Percentiles rank a stretch among this genome's conserved stretches.
Evolutionary conservation across 257 asterid species (phyloP).

Genomic region (Galeopsis tetrahit): DNA sequence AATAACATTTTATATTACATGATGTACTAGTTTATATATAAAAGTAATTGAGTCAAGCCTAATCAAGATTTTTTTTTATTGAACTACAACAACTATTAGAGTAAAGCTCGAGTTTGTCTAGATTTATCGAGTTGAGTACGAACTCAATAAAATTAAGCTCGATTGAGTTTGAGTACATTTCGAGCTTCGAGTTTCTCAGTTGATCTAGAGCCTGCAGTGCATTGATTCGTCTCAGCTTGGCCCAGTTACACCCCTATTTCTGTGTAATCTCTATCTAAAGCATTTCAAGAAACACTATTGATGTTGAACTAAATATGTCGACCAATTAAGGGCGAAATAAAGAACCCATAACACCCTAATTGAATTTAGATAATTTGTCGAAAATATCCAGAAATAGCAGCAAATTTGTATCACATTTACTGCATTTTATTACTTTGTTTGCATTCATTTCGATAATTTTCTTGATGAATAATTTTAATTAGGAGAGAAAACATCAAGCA

Average conservation of each 20-base stretch:
- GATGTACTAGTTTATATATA: neutral
- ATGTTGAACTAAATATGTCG: no score
- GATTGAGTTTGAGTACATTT: neutral
- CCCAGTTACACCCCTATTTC: no score
- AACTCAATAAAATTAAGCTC: neutral
- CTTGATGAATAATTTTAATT: slow-evolving; percentile 18
- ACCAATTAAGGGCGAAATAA: no score
- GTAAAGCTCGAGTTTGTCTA: neutral
- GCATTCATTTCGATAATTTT: neutral
- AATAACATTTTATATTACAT: no score
- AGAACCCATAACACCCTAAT: no score
- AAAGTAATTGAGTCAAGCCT: neutral
- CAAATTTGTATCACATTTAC: neutral
- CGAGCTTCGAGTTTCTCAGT: neutral
- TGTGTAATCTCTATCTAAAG: no score
- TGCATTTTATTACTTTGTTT: neutral
- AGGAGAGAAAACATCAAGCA: slow-evolving; percentile 78
- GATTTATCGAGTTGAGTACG: neutral
- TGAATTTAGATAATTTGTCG: neutral
- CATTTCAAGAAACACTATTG: no score
- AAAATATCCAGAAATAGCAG: neutral
- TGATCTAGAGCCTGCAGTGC: neutral
- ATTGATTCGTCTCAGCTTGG: no score
- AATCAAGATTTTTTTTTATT: neutral
- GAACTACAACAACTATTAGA: no score